Conservation (phyloP, 495 filamentous ascomycete species). For the Neurospora cerealis region DNA sequence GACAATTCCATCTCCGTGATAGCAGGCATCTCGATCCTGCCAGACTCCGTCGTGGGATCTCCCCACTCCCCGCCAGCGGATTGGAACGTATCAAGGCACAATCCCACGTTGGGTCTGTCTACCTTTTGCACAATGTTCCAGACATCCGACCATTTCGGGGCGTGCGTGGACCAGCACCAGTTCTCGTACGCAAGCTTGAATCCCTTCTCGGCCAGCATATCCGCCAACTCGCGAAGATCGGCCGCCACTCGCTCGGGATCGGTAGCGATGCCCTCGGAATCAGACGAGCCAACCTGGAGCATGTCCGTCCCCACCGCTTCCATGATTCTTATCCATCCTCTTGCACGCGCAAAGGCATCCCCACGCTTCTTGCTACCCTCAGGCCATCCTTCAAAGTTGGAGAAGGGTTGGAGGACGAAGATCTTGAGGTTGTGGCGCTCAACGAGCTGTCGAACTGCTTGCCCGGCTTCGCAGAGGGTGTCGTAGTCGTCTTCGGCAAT, state of each 20-base stretch:
- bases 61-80: constrained; percentile 66
- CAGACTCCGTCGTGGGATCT: constrained; percentile 59
- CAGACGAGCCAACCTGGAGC: constrained; percentile 71
- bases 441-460: constrained; percentile 44
- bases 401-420: constrained; percentile 70
- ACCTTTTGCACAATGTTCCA: constrained; percentile 57
- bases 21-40: constrained; percentile 31
- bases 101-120: constrained; percentile 55
- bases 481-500: constrained; percentile 47
- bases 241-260: constrained; percentile 40
- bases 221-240: constrained; percentile 55
- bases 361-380: constrained; percentile 43
- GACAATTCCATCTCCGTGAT: constrained; percentile 29
- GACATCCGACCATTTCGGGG: constrained; percentile 55
- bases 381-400: constrained; percentile 73
- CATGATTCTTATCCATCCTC: constrained; percentile 68
- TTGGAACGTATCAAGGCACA: constrained; percentile 80
- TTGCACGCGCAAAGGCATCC: constrained; percentile 55
- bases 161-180: constrained; percentile 74
- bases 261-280: constrained; percentile 44
- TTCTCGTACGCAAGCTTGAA: constrained; percentile 70
- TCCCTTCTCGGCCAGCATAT: constrained; percentile 46
- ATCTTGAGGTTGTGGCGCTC: constrained; percentile 45
- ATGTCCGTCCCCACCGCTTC: constrained; percentile 57
- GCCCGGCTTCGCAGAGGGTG: constrained; percentile 39